Base-by-base conservation (phyloP, 257 asterid genomes). In the Galeopsis tetrahit region DNA sequence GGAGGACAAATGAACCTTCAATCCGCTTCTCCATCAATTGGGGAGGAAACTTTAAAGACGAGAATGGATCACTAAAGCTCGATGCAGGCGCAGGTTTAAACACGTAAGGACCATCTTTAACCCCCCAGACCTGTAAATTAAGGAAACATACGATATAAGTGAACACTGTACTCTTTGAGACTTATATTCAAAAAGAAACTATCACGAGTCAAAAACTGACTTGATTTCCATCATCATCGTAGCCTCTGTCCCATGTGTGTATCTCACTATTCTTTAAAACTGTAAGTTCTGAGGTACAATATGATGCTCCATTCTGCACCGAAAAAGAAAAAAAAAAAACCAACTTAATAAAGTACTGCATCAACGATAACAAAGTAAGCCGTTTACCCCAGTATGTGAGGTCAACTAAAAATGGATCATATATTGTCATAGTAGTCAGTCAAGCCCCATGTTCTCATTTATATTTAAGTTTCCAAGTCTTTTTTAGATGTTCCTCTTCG, bases 201-300 rank as follows among this genome's bases (percentile, higher is more conserved):
- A 49, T 2, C 21, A 21, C 8, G 14, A 66, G 59, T 14, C 32
- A 14, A 7, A 73, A 40, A 82, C 90, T 75, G 8, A 92, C 98
- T 77, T 92, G 98, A 68, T 88, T 95, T 77, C 98, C 89, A 11
- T 86, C 86, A 5, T 86, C 93, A 77, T 95, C 98, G 9, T 70
- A 92, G 66, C 99, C 97, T 84, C 92, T 83, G 81, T 95, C 96
- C 96, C 96, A 86, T 35, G 96, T 81, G 77, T 91, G 98, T 70
- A 93, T 85, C 86, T 93, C 96, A 36, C 83, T 84, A 74, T 91
- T 91, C 86, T 89, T 93, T 70, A 89, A 61, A 31, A 93, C 95
- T 3, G 98, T 81, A 8, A 95, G 86, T 57, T 86, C 89, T 36
- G 91, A 86, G 62, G 85, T 84, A 66, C 87, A 82, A 75, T 74